Conservation (phyloP, 1,139 yeast genomes). For the Taphrina communis region DNA sequence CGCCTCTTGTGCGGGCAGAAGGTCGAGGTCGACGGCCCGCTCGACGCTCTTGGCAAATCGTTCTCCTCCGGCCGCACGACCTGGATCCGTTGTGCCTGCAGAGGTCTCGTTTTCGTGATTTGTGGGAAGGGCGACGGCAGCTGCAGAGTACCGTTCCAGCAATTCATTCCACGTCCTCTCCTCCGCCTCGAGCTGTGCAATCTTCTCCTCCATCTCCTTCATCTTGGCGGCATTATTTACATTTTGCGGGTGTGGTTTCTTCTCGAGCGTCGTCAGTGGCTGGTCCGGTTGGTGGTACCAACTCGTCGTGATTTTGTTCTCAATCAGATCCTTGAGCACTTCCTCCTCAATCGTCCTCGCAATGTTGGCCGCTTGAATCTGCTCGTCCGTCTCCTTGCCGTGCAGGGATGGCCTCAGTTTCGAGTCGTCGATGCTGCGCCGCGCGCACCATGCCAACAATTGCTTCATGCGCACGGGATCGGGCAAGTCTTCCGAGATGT, state of each 20-base stretch:
- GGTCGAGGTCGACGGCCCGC: conserved; percentile 34
- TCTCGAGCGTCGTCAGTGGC: conserved; percentile 47
- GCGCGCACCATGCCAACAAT: conserved; percentile 70
- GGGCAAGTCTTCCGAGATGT: conserved; percentile 66
- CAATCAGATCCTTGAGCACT: conserved; percentile 62
- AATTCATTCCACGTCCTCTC: conserved; percentile 40
- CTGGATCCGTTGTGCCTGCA: background rate
- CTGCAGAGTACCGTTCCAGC: background rate
- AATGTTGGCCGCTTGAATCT: conserved; percentile 46
- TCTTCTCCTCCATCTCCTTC: conserved; percentile 57
- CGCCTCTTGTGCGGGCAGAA: conserved; percentile 44
- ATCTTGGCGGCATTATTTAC: conserved; percentile 59
- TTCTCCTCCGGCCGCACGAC: background rate
- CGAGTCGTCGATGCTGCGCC: conserved; percentile 56
- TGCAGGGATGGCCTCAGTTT: conserved; percentile 47
- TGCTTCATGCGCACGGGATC: conserved; percentile 78
- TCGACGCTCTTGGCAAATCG: conserved; percentile 25
- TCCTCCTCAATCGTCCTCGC: conserved; percentile 74
- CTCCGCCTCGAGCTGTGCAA: conserved; percentile 48
- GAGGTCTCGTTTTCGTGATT: background rate
- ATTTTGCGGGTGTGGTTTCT: conserved; percentile 65
- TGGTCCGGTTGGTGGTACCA: conserved; percentile 63
- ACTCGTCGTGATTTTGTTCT: conserved; percentile 66
- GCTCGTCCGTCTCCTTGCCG: conserved; percentile 28
- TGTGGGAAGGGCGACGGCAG: background rate